Evolutionary conservation across 139 green algal species (phyloP).

Genomic region (Tetraselmis striata): DNA sequence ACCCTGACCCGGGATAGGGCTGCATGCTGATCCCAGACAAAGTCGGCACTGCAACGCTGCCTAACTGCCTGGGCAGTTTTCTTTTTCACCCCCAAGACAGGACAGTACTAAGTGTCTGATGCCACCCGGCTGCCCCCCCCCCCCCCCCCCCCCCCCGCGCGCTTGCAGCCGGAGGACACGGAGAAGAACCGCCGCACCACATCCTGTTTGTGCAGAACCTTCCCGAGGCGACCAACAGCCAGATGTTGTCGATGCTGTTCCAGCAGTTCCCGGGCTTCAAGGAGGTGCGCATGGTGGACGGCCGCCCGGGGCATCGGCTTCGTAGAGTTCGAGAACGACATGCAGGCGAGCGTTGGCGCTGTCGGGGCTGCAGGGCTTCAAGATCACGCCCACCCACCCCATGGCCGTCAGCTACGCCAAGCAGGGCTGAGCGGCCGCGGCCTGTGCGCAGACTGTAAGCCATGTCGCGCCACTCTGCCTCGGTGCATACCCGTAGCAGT

Average conservation of each 20-base stretch:
- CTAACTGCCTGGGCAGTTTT: too few relatives aligned
- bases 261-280: constrained; percentile 76
- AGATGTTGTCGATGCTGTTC: constrained; percentile 91
- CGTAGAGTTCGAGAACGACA: constrained; percentile 87
- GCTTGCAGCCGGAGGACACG: constrained; percentile 22
- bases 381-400: constrained; percentile 35
- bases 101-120: too few relatives aligned
- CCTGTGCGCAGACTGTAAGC: background rate
- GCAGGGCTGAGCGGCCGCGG: constrained; percentile 5
- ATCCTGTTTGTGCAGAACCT: constrained; percentile 94
- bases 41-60: too few relatives aligned
- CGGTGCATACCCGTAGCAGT: too few relatives aligned
- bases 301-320: constrained; percentile 92
- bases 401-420: constrained; percentile 46
- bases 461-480: too few relatives aligned
- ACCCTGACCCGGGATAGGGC: too few relatives aligned
- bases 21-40: too few relatives aligned
- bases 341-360: constrained; percentile 42
- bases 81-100: too few relatives aligned
- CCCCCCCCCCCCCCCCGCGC: background rate
- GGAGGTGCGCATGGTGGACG: constrained; percentile 73
- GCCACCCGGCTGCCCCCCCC: background rate
- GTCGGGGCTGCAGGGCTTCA: constrained; percentile 40
- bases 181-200: constrained; percentile 67
- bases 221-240: constrained; percentile 69